Evolutionary conservation across 345 rosid genomes (phyloP).

Genomic region (Pistacia vera): DNA sequence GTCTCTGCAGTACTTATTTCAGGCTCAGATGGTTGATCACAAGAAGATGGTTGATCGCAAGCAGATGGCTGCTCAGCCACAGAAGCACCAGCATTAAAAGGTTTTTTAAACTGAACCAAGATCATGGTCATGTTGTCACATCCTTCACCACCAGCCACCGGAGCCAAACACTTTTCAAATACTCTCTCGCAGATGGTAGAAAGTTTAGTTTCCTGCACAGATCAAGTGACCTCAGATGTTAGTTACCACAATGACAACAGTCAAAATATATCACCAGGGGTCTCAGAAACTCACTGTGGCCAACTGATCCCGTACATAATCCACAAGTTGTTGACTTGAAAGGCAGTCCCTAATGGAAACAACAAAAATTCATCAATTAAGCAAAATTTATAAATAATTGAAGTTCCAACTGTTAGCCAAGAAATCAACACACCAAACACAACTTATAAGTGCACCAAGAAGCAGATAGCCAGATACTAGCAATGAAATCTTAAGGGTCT

Average conservation of each 20-base stretch:
- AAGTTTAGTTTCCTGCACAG: constrained; percentile 76
- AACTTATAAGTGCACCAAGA: not conserved
- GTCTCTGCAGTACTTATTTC: constrained; percentile 10
- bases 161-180: constrained; percentile 86
- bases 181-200: constrained; percentile 82
- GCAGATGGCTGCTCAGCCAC: not conserved
- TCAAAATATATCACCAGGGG: not conserved
- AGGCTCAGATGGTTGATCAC: not conserved
- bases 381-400: not conserved
- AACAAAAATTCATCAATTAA: not conserved
- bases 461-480: not conserved
- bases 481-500: not conserved
- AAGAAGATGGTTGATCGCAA: not conserved
- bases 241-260: not conserved
- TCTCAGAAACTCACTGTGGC: constrained; percentile 32
- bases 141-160: constrained; percentile 83
- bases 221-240: not conserved
- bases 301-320: constrained; percentile 65
- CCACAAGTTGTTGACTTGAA: constrained; percentile 85
- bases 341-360: constrained; percentile 69
- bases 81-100: constrained; percentile 16
- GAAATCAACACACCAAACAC: not conserved
- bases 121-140: constrained; percentile 99
- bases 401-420: not conserved
- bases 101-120: constrained; percentile 76